Percentiles rank a stretch among this genome's conserved stretches.
Conservation (phyloP, 2,329 filamentous ascomycete genomes). For the Trichoderma sp. region DNA sequence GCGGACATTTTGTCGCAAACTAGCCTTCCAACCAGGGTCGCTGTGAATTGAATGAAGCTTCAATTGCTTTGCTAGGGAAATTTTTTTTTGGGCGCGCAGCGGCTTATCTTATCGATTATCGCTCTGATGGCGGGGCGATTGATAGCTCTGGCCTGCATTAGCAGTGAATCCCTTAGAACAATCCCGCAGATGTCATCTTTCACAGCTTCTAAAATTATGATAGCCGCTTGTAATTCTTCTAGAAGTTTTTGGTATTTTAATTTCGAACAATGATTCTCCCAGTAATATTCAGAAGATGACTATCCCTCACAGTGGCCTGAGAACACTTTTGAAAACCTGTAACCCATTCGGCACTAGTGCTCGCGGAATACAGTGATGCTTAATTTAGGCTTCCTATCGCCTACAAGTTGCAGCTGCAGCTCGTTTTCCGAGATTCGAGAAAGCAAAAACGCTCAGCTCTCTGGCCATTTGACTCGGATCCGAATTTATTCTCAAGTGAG, state of each 20-base stretch:
- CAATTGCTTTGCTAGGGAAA: slow-evolving; percentile 11
- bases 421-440: neutral
- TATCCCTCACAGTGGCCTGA: neutral
- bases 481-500: no score
- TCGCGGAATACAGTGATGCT: neutral
- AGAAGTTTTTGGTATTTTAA: no score
- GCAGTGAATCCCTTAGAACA: neutral
- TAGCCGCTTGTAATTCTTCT: neutral
- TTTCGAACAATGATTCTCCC: neutral
- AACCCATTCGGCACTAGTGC: neutral
- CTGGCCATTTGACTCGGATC: neutral
- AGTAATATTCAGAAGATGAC: neutral
- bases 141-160: neutral
- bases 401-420: neutral
- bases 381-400: neutral
- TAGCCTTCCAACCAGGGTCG: neutral
- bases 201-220: neutral
- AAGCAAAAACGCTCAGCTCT: neutral
- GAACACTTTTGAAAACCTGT: neutral
- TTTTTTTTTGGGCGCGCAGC: slow-evolving; percentile 19
- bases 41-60: slow-evolving; percentile 14
- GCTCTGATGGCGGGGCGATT: slow-evolving; percentile 8
- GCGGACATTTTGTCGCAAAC: slow-evolving; percentile 25
- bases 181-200: neutral
- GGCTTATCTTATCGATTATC: slow-evolving; percentile 30